Percentiles rank a stretch among this genome's conserved stretches.
Evolutionary conservation across 306 rosid species (phyloP).

Genomic region (Begonia loranthoides): DNA sequence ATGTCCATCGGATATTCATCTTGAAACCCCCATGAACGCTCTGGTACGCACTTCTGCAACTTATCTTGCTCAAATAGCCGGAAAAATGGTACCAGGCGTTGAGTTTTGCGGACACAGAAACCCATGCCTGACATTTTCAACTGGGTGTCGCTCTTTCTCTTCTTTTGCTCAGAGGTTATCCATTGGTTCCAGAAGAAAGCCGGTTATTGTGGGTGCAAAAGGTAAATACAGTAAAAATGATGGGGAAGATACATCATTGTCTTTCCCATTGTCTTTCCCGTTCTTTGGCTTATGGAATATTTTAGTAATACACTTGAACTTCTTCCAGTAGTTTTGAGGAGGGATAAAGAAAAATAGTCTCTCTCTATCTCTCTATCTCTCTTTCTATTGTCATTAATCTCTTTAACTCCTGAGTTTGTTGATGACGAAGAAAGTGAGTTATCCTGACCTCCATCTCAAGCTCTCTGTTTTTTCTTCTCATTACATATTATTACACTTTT

Average conservation of each 20-base stretch:
- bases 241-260: constrained; percentile 52
- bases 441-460: constrained; percentile 6
- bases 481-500: background rate
- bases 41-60: constrained; percentile 19
- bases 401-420: constrained; percentile 48
- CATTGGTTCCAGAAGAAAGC: constrained; percentile 22
- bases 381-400: no score
- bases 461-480: constrained; percentile 1
- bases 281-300: no score
- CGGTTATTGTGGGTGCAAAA: constrained; percentile 35
- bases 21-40: constrained; percentile 26
- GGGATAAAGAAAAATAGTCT: no score
- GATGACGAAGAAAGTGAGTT: constrained; percentile 67
- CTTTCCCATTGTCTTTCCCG: no score
- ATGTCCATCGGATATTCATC: no score
- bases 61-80: constrained; percentile 19
- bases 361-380: background rate
- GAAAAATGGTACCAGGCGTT: constrained; percentile 11
- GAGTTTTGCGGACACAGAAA: constrained; percentile 8
- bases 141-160: constrained; percentile 11
- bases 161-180: constrained; percentile 13
- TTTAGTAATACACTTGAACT: no score
- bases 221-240: constrained; percentile 20
- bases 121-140: constrained; percentile 14
- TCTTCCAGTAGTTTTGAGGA: no score